Evolutionary conservation across 2,329 filamentous ascomycete genomes (phyloP).

Genomic region (Penicillium sp.): DNA sequence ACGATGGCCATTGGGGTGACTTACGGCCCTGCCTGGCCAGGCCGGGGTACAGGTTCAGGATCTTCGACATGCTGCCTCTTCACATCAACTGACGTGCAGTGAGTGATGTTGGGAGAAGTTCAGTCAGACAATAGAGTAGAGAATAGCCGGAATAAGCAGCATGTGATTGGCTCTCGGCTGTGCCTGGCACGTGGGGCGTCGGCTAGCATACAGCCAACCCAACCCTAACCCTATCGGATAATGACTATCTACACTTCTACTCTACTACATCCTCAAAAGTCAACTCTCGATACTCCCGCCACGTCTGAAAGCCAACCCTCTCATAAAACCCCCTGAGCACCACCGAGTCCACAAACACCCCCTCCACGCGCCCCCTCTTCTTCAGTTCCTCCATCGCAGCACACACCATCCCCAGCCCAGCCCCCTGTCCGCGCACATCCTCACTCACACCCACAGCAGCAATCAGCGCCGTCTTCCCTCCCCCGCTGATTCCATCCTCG

Average conservation of each 20-base stretch:
- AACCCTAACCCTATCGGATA: no score
- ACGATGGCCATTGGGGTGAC: not conserved
- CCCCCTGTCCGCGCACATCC: constrained; percentile 4
- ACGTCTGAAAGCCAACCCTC: constrained; percentile 6
- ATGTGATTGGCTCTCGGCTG: not conserved
- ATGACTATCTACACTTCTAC: not conserved
- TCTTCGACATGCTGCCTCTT: not conserved
- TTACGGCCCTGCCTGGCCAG: constrained; percentile 1
- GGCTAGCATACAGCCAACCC: constrained; percentile 12
- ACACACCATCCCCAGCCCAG: constrained; percentile 6
- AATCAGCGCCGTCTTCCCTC: constrained; percentile 3
- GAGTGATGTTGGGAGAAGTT: not conserved
- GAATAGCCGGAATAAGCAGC: no score
- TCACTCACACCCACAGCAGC: constrained; percentile 7
- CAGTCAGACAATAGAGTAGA: not conserved
- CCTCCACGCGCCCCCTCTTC: constrained; percentile 5
- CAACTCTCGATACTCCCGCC: constrained; percentile 4
- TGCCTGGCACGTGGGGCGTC: not conserved
- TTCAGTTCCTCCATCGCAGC: constrained; percentile 11
- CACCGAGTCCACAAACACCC: constrained; percentile 9
- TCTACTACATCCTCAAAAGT: not conserved
- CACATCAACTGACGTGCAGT: no score
- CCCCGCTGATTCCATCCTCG: not conserved
- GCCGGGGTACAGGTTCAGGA: not conserved
- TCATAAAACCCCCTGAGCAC: constrained; percentile 5